Percentiles rank a stretch among this genome's conserved stretches.
Evolutionary conservation across 768 basidiomycete genomes (phyloP).

Genomic region (Suillus occidentalis): DNA sequence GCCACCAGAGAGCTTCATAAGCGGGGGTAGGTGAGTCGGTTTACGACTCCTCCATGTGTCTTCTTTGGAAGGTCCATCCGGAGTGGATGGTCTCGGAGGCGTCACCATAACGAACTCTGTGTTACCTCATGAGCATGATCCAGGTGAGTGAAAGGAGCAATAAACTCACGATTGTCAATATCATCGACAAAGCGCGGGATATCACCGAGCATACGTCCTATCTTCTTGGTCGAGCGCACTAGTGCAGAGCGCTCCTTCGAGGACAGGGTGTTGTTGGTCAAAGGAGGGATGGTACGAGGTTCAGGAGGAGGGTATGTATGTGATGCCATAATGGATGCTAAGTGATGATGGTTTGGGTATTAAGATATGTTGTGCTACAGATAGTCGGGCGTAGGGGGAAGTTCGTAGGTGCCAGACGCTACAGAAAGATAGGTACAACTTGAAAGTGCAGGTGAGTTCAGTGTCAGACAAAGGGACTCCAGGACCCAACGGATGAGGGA

Average conservation of each 20-base stretch:
- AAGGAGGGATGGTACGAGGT: constrained; percentile 48
- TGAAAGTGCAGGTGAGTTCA: constrained; percentile 5
- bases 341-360: constrained; percentile 6
- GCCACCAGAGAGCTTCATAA: constrained; percentile 19
- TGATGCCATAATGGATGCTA: constrained; percentile 7
- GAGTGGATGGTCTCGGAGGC: neutral
- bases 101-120: constrained; percentile 6
- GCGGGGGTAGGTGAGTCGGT: constrained; percentile 27
- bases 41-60: constrained; percentile 27
- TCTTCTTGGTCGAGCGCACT: constrained; percentile 57
- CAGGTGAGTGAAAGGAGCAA: neutral
- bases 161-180: constrained; percentile 5
- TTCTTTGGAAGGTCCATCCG: constrained; percentile 13
- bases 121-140: neutral
- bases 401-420: constrained; percentile 28
- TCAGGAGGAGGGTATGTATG: constrained; percentile 14
- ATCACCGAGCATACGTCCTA: constrained; percentile 56
- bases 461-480: constrained; percentile 11
- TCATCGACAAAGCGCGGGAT: constrained; percentile 58
- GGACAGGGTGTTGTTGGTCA: constrained; percentile 57
- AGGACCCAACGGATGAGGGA: constrained; percentile 19
- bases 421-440: constrained; percentile 9
- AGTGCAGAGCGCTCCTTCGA: constrained; percentile 54
- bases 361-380: constrained; percentile 8
- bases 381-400: neutral